A percentile compares a stretch with the other conserved stretches of the same genome.
Evolutionary conservation across 2,329 filamentous ascomycete genomes (phyloP).

Genomic region (Dactylellina leptospora): DNA sequence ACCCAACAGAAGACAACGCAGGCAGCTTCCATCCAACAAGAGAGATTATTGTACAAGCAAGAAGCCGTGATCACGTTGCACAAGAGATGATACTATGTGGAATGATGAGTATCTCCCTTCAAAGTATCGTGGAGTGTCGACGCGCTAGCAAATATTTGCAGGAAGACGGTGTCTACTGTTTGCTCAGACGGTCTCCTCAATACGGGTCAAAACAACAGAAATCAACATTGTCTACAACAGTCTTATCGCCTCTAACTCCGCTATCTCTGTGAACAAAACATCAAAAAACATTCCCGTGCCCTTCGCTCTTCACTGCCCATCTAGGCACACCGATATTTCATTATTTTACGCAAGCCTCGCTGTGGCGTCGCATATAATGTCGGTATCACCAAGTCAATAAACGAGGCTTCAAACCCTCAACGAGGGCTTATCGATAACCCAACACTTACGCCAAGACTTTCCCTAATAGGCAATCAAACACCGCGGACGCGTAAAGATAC

Average conservation of each 20-base stretch:
- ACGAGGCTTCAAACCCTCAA: not conserved
- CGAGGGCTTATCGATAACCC: not conserved
- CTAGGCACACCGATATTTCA: not conserved
- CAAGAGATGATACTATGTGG: no score
- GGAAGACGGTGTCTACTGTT: no score
- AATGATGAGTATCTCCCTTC: no score
- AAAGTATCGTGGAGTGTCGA: no score
- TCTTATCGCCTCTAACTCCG: not conserved
- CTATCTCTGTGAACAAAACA: not conserved
- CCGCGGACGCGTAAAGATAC: not conserved
- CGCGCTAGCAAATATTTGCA: no score
- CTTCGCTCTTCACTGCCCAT: not conserved
- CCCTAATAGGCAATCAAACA: no score
- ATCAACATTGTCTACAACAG: not conserved
- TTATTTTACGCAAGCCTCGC: not conserved
- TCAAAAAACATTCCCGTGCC: not conserved
- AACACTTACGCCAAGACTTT: not conserved
- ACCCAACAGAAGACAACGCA: conserved; percentile 12
- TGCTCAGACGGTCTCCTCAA: no score
- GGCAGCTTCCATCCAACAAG: no score
- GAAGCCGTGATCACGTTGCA: no score
- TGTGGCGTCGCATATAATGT: not conserved
- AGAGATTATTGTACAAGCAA: no score
- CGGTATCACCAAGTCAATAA: not conserved
- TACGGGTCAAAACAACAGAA: conserved; percentile 6